Percentiles rank a stretch among this genome's conserved stretches.
Evolutionary conservation across 768 basidiomycete genomes (phyloP).

Genomic region (Russula virescens): DNA sequence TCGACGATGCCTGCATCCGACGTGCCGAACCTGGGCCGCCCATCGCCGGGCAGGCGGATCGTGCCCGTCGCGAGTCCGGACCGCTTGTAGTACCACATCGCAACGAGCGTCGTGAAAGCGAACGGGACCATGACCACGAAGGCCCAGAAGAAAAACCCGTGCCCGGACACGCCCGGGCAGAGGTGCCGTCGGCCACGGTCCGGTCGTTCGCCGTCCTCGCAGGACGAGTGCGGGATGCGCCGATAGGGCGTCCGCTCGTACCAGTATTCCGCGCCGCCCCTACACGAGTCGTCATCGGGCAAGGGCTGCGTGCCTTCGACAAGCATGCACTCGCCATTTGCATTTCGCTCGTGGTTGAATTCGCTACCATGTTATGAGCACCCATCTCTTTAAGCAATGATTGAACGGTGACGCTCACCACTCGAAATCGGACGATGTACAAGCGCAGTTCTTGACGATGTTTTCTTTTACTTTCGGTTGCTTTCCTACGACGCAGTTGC

Average conservation of each 20-base stretch:
- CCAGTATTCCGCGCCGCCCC: constrained; percentile 69
- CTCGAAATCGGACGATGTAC: constrained; percentile 78
- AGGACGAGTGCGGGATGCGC: constrained; percentile 83
- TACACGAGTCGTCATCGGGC: constrained; percentile 56
- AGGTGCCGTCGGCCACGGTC: constrained; percentile 69
- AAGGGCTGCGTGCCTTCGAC: constrained; percentile 63
- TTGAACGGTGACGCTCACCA: constrained; percentile 51
- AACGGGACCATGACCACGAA: constrained; percentile 73
- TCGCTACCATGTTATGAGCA: constrained; percentile 48
- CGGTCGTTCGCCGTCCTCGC: constrained; percentile 71
- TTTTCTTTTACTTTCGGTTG: constrained; percentile 47
- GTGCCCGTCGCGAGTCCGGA: constrained; percentile 70
- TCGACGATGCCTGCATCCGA: constrained; percentile 48
- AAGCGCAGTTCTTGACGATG: constrained; percentile 67
- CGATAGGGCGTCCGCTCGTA: constrained; percentile 91
- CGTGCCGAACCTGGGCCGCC: constrained; percentile 32
- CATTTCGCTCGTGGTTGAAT: constrained; percentile 80
- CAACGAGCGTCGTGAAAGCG: constrained; percentile 66
- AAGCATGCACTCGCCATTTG: constrained; percentile 68
- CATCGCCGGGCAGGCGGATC: constrained; percentile 66
- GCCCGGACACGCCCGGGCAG: constrained; percentile 77
- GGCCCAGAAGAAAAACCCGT: constrained; percentile 80
- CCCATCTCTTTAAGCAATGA: not conserved
- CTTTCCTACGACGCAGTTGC: constrained; percentile 80
- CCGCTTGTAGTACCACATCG: constrained; percentile 74